Evolutionary conservation across 2,329 filamentous ascomycete species (phyloP).

Genomic region (Botrytis fabae): DNA sequence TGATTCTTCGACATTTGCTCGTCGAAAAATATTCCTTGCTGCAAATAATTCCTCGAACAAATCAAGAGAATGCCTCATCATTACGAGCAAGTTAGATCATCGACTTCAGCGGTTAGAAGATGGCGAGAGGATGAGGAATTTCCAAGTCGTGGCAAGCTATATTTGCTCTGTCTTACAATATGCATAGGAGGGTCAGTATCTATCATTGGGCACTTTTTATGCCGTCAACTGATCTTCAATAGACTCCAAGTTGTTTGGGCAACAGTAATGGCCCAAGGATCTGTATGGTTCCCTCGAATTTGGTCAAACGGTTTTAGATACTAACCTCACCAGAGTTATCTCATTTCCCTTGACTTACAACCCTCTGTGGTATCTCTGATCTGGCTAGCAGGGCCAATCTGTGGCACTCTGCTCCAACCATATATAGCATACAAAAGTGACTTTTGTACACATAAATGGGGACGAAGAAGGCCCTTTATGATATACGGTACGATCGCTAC

Average conservation of each 20-base stretch:
- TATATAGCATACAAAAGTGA: conserved; percentile 55
- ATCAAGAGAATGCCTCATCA: conserved; percentile 7
- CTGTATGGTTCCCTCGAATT: not conserved
- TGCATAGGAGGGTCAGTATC: conserved; percentile 1
- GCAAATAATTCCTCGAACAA: not conserved
- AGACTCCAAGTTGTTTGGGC: conserved; percentile 3
- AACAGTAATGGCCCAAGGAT: conserved; percentile 6
- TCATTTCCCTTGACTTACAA: not conserved
- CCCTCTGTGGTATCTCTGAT: not conserved
- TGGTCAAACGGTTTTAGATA: not conserved
- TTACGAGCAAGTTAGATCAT: not conserved
- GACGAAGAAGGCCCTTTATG: conserved; percentile 54
- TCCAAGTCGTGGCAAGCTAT: conserved; percentile 1
- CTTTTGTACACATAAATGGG: conserved; percentile 45
- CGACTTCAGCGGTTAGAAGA: not conserved
- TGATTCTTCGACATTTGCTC: not conserved
- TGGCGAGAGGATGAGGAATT: conserved; percentile 3
- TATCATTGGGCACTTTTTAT: too few species aligned
- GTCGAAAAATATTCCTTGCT: not conserved
- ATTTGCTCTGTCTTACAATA: not conserved
- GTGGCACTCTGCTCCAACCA: conserved; percentile 53
- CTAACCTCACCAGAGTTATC: not conserved
- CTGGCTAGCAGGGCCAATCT: conserved; percentile 57
- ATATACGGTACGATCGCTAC: conserved; percentile 50
- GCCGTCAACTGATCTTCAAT: not conserved